Evolutionary conservation across 148 eudicot genomes (phyloP).

Genomic region (Vaccinium macrocarpon): DNA sequence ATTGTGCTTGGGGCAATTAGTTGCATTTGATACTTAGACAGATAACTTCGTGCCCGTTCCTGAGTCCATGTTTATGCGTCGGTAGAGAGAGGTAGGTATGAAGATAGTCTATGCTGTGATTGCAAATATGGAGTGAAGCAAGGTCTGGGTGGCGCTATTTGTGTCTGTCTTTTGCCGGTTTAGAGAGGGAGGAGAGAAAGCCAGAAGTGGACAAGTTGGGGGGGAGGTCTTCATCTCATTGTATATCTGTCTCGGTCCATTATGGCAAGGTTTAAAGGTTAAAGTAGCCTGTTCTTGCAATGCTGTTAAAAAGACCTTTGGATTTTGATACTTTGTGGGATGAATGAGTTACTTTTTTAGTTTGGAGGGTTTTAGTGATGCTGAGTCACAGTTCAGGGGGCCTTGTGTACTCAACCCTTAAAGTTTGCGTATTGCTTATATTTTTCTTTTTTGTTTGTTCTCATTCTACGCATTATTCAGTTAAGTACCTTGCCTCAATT

Average conservation of each 20-base stretch:
- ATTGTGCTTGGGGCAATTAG: background rate
- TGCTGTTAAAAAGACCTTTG: background rate
- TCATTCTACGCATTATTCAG: background rate
- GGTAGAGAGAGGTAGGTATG: background rate
- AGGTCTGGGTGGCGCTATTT: background rate
- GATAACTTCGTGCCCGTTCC: background rate
- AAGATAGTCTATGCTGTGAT: background rate
- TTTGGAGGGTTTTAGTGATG: background rate
- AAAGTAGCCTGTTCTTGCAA: background rate
- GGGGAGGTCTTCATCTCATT: background rate
- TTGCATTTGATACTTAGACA: background rate
- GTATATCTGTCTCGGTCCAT: background rate
- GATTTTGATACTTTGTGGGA: background rate
- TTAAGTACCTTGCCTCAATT: background rate
- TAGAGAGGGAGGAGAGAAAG: background rate
- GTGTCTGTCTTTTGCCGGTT: background rate
- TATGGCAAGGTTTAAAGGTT: background rate
- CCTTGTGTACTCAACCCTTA: background rate
- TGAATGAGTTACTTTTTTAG: background rate
- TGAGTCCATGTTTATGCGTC: background rate
- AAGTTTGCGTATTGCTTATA: background rate
- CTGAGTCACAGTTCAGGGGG: background rate
- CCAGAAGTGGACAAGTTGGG: background rate
- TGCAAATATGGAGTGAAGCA: background rate
- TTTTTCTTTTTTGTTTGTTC: background rate